Evolutionary conservation across 371 early-diverging fungal species (phyloP).

Genomic region (Circinella minor): DNA sequence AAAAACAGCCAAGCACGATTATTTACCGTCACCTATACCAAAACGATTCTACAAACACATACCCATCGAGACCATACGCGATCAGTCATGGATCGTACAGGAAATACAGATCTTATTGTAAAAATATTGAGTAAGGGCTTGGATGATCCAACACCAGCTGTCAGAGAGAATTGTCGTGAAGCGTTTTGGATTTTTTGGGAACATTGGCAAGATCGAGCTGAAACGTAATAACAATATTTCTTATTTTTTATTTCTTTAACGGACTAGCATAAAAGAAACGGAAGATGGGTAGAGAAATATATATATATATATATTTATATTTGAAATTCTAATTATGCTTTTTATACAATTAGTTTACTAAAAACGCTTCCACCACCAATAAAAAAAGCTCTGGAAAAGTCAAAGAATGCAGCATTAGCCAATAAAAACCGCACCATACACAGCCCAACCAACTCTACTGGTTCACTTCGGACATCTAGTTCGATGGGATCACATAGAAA

Average conservation of each 20-base stretch:
- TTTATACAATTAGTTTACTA: constrained; percentile 27
- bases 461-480: constrained; percentile 33
- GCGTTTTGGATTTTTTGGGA: constrained; percentile 52
- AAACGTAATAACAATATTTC: constrained; percentile 26
- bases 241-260: no score
- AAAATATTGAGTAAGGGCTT: constrained; percentile 45
- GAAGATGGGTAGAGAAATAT: background rate
- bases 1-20: constrained; percentile 53
- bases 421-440: constrained; percentile 18
- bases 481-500: constrained; percentile 37
- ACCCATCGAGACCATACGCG: constrained; percentile 40
- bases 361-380: constrained; percentile 25
- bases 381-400: constrained; percentile 44
- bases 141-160: constrained; percentile 49
- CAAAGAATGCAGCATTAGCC: constrained; percentile 19
- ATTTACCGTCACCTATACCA: constrained; percentile 39
- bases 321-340: background rate
- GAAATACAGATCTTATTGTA: constrained; percentile 36
- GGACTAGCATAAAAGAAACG: background rate
- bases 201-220: constrained; percentile 50
- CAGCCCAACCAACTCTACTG: constrained; percentile 37
- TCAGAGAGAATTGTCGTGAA: constrained; percentile 45
- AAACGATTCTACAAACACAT: constrained; percentile 44
- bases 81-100: constrained; percentile 39
- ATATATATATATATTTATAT: background rate